A percentile compares a stretch with the other conserved stretches of the same genome.
phyloP scores from a whole-genome alignment of 2,329 filamentous ascomycete genomes.

The Biscogniauxia sp. region DNA sequence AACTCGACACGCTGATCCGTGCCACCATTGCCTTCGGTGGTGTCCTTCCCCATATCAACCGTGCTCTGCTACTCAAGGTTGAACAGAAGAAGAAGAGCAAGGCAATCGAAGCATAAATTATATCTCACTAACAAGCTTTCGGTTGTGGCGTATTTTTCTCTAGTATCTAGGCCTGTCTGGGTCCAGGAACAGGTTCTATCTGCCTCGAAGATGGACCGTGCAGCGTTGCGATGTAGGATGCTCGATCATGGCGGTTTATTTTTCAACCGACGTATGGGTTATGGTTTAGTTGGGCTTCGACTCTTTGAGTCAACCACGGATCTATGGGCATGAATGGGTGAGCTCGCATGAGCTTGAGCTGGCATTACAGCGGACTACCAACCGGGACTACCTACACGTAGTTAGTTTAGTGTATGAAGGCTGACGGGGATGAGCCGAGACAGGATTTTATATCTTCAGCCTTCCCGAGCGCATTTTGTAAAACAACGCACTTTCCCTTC shows the following conservation, averaged over 20 bases:
- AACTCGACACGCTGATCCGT: slow-evolving; percentile 94
- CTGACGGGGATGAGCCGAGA: neutral
- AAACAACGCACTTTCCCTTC: slow-evolving; percentile 17
- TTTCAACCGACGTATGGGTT: slow-evolving; percentile 11
- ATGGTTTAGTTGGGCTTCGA: slow-evolving; percentile 9
- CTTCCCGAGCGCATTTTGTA: slow-evolving; percentile 12
- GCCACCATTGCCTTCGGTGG: slow-evolving; percentile 98
- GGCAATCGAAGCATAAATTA: slow-evolving; percentile 43
- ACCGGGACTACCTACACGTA: neutral
- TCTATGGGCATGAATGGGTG: slow-evolving; percentile 2
- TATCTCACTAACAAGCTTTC: slow-evolving; percentile 2
- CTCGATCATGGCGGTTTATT: slow-evolving; percentile 17
- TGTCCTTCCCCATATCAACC: slow-evolving; percentile 98
- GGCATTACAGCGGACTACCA: neutral
- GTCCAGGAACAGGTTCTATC: slow-evolving; percentile 11
- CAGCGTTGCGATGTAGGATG: slow-evolving; percentile 9
- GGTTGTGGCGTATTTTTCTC: slow-evolving; percentile 10
- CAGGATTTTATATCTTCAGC: neutral
- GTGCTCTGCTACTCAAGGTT: slow-evolving; percentile 90
- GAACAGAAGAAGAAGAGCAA: slow-evolving; percentile 93
- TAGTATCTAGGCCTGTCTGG: slow-evolving; percentile 14
- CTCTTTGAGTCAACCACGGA: slow-evolving; percentile 5
- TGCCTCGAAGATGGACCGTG: slow-evolving; percentile 6
- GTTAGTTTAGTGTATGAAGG: slow-evolving; percentile 6
- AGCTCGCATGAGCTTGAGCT: neutral